Base-by-base conservation (phyloP, 768 basidiomycete genomes). In the Mycena crocata region DNA sequence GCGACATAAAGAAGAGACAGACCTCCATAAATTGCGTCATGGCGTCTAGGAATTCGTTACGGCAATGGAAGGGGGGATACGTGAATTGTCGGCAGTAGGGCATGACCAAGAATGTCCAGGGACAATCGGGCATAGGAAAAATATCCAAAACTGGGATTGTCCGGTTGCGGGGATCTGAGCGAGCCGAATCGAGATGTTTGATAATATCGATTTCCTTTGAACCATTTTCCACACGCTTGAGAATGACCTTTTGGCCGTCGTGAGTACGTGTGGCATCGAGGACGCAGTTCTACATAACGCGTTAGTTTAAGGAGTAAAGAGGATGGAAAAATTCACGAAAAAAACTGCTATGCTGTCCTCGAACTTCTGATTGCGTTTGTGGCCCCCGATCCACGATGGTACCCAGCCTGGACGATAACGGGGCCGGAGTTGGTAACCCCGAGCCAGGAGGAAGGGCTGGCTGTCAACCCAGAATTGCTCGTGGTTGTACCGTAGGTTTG, bases 21-120 rank as follows among this genome's bases (percentile, higher is more conserved):
- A 66, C 65, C 45, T 66, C 58, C 26, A 70, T n/a, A 51, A 62
- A 62, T 42, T 70, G 69, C 9, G 37, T 49, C 50, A 70, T 66
- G 3, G 66, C 66, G 10, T 70, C 69, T 23, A 70, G 1, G n/a
- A 62, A 66, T 55, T 70, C 69, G 23, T 54, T 57, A 0, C 65
- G 44, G n/a, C 61, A 59, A 32, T 67, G 58, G 34, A 70, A 64
- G 2, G 65, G 61, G 7, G 69, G 69, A 8, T 59, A 31, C n/a
- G 67, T 32, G 62, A 70, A 70, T 26, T 3, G 2, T 13, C 69
- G 55, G 10, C 59, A 40, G 44, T 63, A 66, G 14, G 61, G 61
- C 56, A 67, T 67, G 32, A 64, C 69, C 23, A 63, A 6, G 14
- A 69, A 59, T 4, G 58, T 46, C 50, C 44, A 49, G 2, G 54